Base-by-base conservation (phyloP, 2,329 filamentous ascomycete genomes). In the Pyrenophora graminea region DNA sequence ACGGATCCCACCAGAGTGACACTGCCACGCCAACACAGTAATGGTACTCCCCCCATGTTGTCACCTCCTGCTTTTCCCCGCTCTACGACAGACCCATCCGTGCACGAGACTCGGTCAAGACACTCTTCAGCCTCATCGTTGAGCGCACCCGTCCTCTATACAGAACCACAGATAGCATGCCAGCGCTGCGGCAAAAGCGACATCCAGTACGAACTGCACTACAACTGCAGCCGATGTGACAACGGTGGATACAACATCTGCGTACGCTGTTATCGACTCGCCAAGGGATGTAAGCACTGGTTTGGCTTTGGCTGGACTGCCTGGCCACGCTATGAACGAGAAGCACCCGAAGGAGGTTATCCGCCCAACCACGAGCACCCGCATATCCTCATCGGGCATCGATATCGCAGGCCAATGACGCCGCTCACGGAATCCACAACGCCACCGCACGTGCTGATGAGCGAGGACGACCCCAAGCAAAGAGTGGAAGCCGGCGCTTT, bases 201-300 rank as follows among this genome's bases (percentile, higher is more conserved):
- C 53, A 92, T 97, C 32, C 88, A 96, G 68, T 91, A 96, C 62
- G 85, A 90, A 7, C 76, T 96, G 2, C 90, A 97, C 71, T 96
- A 93, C 74, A 89, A 89, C 67, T 97, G 93, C 72, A 72, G 76
- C 2, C 78, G 79, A 42, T 97, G 93, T 71, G 79, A 82, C 13
- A 76, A 80, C 5, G 90, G 90, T 1, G 78, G 83, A 39, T 96
- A 87, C 79, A 88, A 92, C 68, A 78, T 97, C 9, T 97, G 93
- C 66, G 74, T 89, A 2, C 80, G 81, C 57, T 97, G 93, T 75
- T 97, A 95, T 70, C 85, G 90, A 23, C 70, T 77, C 10, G 87
- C 87, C 7, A 83, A 83, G 64, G 92, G 92, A 9, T 97, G 93
- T 69, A 79, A 85, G 15, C 84, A 94, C 68, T 97, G 91, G 91